Percentiles rank a stretch among this genome's conserved stretches.
phyloP scores from a whole-genome alignment of 495 filamentous ascomycete genomes.

The Trichoderma erinaceum region DNA sequence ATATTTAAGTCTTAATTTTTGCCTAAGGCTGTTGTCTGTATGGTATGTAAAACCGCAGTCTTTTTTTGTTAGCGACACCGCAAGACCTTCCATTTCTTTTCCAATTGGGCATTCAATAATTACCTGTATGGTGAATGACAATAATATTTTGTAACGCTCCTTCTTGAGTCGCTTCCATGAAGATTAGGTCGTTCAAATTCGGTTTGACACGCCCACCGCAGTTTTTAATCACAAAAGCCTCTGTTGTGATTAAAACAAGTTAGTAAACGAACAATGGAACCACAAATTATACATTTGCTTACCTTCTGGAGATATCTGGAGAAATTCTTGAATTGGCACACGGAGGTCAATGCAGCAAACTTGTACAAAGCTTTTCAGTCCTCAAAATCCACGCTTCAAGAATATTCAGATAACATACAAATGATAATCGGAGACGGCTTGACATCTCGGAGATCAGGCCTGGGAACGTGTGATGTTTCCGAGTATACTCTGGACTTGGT shows the following conservation, averaged over 20 bases:
- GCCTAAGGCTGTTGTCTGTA: not conserved
- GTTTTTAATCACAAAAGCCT: not conserved
- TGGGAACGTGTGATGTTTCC: not conserved
- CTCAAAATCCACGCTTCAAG: not conserved
- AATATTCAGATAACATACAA: not conserved
- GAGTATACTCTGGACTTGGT: not conserved
- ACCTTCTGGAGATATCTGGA: not conserved
- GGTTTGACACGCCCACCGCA: not conserved
- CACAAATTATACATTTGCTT: not conserved
- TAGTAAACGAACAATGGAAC: not conserved
- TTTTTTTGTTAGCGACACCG: not conserved
- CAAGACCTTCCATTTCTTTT: not conserved
- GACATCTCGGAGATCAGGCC: not conserved
- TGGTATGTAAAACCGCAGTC: not conserved
- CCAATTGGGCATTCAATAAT: not conserved
- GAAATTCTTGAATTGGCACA: not conserved
- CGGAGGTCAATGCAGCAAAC: not conserved
- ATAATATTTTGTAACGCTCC: not conserved
- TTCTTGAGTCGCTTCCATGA: not conserved
- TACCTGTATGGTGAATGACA: not conserved
- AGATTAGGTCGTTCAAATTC: not conserved
- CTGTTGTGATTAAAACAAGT: not conserved
- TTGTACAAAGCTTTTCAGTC: not conserved
- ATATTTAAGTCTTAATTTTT: not conserved
- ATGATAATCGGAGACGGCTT: not conserved